A percentile compares a stretch with the other conserved stretches of the same genome.
phyloP scores from a whole-genome alignment of 331 rosid genomes.

The Dryas integrifolia region DNA sequence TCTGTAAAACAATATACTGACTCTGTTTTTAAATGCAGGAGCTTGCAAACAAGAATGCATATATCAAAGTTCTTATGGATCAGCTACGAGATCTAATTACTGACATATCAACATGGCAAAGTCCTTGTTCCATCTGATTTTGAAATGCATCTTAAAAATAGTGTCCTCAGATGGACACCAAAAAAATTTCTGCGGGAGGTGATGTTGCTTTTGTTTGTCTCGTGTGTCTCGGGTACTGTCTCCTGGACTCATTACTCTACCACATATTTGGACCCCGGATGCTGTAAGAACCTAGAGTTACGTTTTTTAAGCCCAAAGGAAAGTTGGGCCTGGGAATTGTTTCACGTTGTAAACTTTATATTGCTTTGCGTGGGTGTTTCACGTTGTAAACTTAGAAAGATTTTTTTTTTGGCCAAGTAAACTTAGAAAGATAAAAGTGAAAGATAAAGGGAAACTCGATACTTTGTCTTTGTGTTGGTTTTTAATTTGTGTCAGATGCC shows the following conservation, averaged over 20 bases:
- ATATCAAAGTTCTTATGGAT: slow-evolving; percentile 75
- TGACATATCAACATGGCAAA: slow-evolving; percentile 94
- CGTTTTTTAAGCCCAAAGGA: not conserved
- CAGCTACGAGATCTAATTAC: slow-evolving; percentile 71
- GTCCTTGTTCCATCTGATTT: slow-evolving; percentile 65
- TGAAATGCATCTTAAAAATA: not conserved
- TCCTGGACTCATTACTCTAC: too few relatives aligned
- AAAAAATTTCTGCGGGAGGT: not conserved
- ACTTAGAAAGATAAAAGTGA: too few relatives aligned
- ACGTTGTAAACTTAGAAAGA: too few relatives aligned
- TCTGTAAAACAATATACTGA: not conserved
- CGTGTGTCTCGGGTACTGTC: not conserved
- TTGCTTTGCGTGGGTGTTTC: too few relatives aligned
- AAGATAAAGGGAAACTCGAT: too few relatives aligned
- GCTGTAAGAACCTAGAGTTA: not conserved
- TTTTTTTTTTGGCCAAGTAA: too few relatives aligned
- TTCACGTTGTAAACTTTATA: too few relatives aligned
- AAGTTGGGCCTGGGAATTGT: not conserved
- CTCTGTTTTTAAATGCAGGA: slow-evolving; percentile 48
- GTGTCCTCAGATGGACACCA: not conserved
- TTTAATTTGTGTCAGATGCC: too few relatives aligned
- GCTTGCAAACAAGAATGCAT: slow-evolving; percentile 67
- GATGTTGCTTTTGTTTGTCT: not conserved
- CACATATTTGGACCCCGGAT: too few relatives aligned
- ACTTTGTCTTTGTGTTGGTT: not conserved